A percentile compares a stretch with the other conserved stretches of the same genome.
Evolutionary conservation across 2,329 filamentous ascomycete species (phyloP).

Genomic region (Neopestalotiopsis rosae): DNA sequence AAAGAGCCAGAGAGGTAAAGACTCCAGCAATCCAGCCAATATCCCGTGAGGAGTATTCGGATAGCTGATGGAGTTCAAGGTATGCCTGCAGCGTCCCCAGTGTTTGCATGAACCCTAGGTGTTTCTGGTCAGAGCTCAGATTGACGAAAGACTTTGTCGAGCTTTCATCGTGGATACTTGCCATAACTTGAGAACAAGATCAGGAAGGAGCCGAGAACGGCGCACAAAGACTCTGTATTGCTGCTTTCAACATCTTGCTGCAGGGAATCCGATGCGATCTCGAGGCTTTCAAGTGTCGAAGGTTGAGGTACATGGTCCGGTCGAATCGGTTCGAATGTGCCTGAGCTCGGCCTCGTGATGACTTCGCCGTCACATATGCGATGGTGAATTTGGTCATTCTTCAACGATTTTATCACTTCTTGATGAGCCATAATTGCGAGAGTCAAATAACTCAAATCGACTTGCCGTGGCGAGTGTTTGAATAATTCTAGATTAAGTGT

Average conservation of each 20-base stretch:
- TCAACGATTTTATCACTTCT: too few species aligned
- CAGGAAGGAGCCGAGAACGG: constrained; percentile 15
- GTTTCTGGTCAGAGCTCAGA: neutral
- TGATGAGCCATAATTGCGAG: too few species aligned
- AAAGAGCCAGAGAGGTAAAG: constrained; percentile 44
- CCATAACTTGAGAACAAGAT: constrained; percentile 17
- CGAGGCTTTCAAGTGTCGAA: neutral
- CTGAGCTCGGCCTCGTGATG: neutral
- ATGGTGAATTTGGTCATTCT: too few species aligned
- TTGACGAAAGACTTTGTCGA: neutral
- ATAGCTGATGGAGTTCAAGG: constrained; percentile 42
- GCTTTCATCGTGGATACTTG: neutral
- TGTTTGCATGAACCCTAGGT: constrained; percentile 41
- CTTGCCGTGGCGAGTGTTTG: too few species aligned
- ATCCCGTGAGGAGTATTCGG: constrained; percentile 40
- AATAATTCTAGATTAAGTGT: too few species aligned
- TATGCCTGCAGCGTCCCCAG: constrained; percentile 47
- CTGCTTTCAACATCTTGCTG: neutral
- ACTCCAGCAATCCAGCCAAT: constrained; percentile 48
- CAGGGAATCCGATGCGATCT: neutral
- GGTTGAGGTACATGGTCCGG: neutral
- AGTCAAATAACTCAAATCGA: too few species aligned
- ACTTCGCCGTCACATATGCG: neutral
- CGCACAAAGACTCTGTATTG: neutral
- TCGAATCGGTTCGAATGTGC: neutral